Conservation (phyloP, 2,329 filamentous ascomycete species). For the Xylaria sp. region DNA sequence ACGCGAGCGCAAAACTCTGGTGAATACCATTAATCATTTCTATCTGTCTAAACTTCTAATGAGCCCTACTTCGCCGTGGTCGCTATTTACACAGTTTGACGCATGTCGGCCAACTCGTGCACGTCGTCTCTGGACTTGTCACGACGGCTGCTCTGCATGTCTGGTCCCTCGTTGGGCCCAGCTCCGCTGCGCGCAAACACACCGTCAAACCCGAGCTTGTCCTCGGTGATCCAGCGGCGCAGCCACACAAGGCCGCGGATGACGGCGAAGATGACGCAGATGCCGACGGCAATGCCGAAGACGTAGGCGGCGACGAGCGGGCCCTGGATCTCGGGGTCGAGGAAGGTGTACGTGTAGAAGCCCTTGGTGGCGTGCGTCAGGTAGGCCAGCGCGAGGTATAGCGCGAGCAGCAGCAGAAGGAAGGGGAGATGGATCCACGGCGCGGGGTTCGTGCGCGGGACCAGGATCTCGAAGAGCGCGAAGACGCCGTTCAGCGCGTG, state of each 20-base stretch:
- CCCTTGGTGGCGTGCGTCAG: slow-evolving; percentile 71
- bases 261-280: slow-evolving; percentile 51
- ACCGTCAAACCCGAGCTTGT: slow-evolving; percentile 34
- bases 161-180: not conserved
- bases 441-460: slow-evolving; percentile 66
- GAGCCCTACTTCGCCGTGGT: no score
- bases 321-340: slow-evolving; percentile 63
- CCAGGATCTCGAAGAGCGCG: slow-evolving; percentile 74
- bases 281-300: slow-evolving; percentile 54
- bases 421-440: slow-evolving; percentile 70
- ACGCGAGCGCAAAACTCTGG: no score
- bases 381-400: slow-evolving; percentile 78
- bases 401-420: slow-evolving; percentile 70
- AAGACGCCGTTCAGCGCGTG: slow-evolving; percentile 77
- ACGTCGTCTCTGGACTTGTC: not conserved
- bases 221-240: slow-evolving; percentile 46
- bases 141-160: not conserved
- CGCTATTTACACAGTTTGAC: not conserved
- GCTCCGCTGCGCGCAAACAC: not conserved
- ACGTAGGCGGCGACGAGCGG: slow-evolving; percentile 66
- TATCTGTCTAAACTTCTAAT: not conserved
- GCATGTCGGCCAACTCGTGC: slow-evolving; percentile 6
- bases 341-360: slow-evolving; percentile 79
- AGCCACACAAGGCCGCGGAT: slow-evolving; percentile 50
- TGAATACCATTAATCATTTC: no score